Base-by-base conservation (phyloP, 1,284 basidiomycete genomes). In the Malassezia obtusa region DNA sequence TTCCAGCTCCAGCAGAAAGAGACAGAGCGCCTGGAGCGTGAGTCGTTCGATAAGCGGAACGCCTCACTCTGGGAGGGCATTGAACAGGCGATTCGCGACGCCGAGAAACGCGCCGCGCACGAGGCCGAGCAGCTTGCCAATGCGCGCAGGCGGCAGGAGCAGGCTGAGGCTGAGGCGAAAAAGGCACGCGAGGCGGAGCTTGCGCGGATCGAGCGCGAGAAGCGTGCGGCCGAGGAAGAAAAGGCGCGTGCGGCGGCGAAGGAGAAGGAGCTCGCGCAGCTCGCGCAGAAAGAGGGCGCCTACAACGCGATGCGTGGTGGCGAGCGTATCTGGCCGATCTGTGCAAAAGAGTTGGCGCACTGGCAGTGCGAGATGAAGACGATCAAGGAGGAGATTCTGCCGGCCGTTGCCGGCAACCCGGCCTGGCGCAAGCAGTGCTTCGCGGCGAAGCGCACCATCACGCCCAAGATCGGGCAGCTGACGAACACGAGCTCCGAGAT, bases 401-500 rank as follows among this genome's bases (percentile, higher is more conserved):
- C 81, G 38, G 68, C 74, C 9, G 83, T 91, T 49, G 90, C 92
- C 70, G 77, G 73, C 3, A 78, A 85, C 69, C 77, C 80, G 49
- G 76, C 76, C 8, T 69, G 75, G 56, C 75, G 75, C 26, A 77
- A 77, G 59, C 71, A 69, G n/a, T 76, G 79, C 64, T 78, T 76
- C 57, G 68, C 71, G 43, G 79, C 82, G 31, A 86, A 92, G 57
- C 82, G 91, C 44, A 80, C 85, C 66, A 90, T 98, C 51, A 89
- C 84, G 2, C 85, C 88, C 26, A 89, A 88, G 69, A 81, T 96
- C 33, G 89, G 91, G 1, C 92, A 96, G 74, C 77, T 96, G 31
- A 90, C 89, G 11, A 87, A 89, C 63, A 85, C 90, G 40, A 64
- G 77, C 1, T 72, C 79, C 35, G 79, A 83, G n/a, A 87, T 91